Evolutionary conservation across 768 basidiomycete species (phyloP), one percentile per base, ranked within the genome.

Genomic region (Lactarius sp.): DNA sequence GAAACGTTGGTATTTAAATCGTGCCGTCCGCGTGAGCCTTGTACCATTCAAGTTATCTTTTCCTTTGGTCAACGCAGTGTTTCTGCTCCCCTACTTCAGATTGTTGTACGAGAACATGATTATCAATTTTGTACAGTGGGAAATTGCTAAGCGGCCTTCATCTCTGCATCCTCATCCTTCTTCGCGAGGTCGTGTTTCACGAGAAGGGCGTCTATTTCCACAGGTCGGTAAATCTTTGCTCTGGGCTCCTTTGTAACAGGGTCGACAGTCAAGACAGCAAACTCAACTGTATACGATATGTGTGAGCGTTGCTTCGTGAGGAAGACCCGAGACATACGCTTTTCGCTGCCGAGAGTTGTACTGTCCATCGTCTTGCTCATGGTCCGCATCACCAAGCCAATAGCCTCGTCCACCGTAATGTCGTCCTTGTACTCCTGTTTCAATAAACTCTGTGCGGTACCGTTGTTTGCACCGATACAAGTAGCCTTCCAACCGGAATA

Each of bases 361-460:
- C 92, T 94, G 72, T 99, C 97, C 96, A 99, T 98, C 59, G 96
- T 98, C 83, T 98, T 98, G 81, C 94, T 95, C 94, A 99, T 95
- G 58, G 93, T 90, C 77, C 86, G 88, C 68, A 98, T 80, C 51
- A 90, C 93, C 22, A 99, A 80, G n/a, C 85, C 87, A 69, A 96
- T 88, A 22, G 94, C 95, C 52, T 96, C 94, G 72, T 95, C 90
- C 46, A 98, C 82, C 13, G 81, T 79, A 60, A 98, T 88, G 61
- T 93, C 93, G 68, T 98, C 97, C 75, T 97, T 95, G 78, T 98
- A 98, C 75, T 99, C 97, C 76, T 99, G 96, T 79, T 98, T 95
- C 68, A 99, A 78, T 67, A 98, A 77, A 70, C 90, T 93, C 75
- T 95, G 92, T 20, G 95, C 95, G 0, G 94, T 97, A 46, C 94